Base-by-base conservation (phyloP, 208 protist species). In the Trichomonas vaginalis region DNA sequence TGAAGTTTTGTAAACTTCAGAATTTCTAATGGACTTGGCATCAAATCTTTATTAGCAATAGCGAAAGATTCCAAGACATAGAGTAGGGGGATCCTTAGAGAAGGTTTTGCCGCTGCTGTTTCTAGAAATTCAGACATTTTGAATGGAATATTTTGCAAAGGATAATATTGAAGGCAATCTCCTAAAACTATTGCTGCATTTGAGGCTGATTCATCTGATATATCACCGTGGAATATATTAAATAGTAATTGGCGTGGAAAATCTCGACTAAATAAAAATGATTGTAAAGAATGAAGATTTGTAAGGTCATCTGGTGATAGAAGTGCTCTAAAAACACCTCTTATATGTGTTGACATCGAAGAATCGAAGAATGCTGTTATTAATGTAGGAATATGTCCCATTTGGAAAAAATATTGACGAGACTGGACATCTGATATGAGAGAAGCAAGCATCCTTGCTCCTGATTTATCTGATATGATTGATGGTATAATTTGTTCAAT, bases 401-500 rank as follows among this genome's bases (percentile, higher is more conserved):
- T 92, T 10, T 92, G 40, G 39, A 4, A 51, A 15, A 92, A 92
- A 42, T 92, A 92, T 51, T 92, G 86, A 9, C 86, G 86, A 35
- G 86, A 48, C 45, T 92, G 86, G 0, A 27, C 40, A 51, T 92
- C 86, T 32, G n/a, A 45, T 1, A 92, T 42, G 35, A 92, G 15
- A 56, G 86, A 92, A 39, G 45, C 86, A 0, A 92, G 45, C 17
- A 92, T 23, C 9, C 40, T 48, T 48, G 46, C 40, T 9, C 45
- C 40, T 35, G 15, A 48, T n/a, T 48, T 17, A 39, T 92, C 45
- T 2, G 86, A 51, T 17, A 17, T 39, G 39, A 92, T 92, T 9
- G 86, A 48, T 56, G 86, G 86, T 40, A 92, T 48, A 47, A 92
- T 92, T 92, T 92, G 86, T 40, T 92, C 86, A 39, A 92, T 92